Base-by-base conservation (phyloP, 192 early-diverging fungal species). In the Coemansia sp. region DNA sequence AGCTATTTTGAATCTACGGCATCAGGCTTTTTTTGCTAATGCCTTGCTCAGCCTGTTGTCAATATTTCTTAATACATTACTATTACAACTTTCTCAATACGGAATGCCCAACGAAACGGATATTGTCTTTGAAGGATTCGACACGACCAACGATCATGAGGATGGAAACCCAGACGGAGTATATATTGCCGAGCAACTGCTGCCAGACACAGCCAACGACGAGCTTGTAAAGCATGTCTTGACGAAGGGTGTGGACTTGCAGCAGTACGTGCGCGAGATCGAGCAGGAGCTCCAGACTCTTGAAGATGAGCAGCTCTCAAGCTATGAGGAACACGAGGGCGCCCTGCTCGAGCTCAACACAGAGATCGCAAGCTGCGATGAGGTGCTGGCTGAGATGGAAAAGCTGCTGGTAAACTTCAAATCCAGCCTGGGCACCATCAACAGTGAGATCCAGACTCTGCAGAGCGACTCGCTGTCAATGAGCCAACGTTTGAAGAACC, bases 351-450 rank as follows among this genome's bases (percentile, higher is more conserved):
- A 72, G 51, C 73, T 82, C 3, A 67, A 81, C 56, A 64, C 79
- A 5, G 75, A 82, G 68, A 76, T 82, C 73, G 44, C 34, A 60
- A 80, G 83, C n/a, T 92, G 91, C 64, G 92, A 91, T 69, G 79
- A 84, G 58, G 87, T 97, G 38, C 78, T 98, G 30, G 87, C 75
- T 21, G 85, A 84, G 27, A 97, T 98, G 93, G 94, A 96, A 59
- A 76, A 81, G 28, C 76, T 95, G 21, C 81, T 98, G 44, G 86
- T 78, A 38, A 90, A 87, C 31, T 97, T 96, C 67, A 92, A 97
- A 58, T 84, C 83, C 44, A 91, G 93, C 68, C 83, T 98, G 19
- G 93, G 93, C 23, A 88, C 87, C 32, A 93, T 98, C 31, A 92
- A 89, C 62, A 82, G 82, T 32, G 95, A 97, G 60, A 98, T 98